Evolutionary conservation across 345 rosid genomes (phyloP).

Genomic region (Aurinia saxatilis): DNA sequence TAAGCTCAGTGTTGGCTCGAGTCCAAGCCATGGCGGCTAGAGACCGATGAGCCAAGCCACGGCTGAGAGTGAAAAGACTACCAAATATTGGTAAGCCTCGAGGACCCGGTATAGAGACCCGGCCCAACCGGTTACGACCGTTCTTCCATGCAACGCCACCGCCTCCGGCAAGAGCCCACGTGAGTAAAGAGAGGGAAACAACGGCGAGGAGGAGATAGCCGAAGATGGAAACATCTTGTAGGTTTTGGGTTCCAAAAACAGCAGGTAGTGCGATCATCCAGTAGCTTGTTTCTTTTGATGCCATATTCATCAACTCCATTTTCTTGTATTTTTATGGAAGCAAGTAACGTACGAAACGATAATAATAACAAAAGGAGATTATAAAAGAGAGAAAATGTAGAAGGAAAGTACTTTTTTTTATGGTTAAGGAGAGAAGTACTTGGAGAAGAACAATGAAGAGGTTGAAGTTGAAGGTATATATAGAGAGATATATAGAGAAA

Average conservation of each 20-base stretch:
- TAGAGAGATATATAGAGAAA: background rate
- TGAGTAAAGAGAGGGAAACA: conserved; percentile 31
- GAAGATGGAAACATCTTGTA: conserved; percentile 27
- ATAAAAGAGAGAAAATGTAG: background rate
- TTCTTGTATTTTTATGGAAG: background rate
- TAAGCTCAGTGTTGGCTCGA: conserved; percentile 39
- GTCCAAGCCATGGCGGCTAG: conserved; percentile 59
- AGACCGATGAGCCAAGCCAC: conserved; percentile 64
- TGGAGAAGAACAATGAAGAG: conserved; percentile 20
- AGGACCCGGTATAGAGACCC: conserved; percentile 52
- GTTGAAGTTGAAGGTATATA: conserved; percentile 14
- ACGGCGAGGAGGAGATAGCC: conserved; percentile 34
- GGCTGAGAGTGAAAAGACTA: conserved; percentile 52
- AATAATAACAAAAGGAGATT: background rate
- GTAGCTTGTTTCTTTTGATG: conserved; percentile 41
- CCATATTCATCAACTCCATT: conserved; percentile 28
- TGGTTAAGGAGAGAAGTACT: conserved; percentile 11
- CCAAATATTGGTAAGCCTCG: conserved; percentile 75
- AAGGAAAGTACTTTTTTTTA: background rate
- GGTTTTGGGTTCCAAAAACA: conserved; percentile 33
- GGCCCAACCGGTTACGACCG: conserved; percentile 44
- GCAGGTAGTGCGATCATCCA: conserved; percentile 65
- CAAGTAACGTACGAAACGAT: background rate
- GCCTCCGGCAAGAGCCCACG: conserved; percentile 57
- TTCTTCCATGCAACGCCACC: conserved; percentile 79